Evolutionary conservation across 192 early-diverging fungal genomes (phyloP).

Genomic region (Umbelopsis vinacea): DNA sequence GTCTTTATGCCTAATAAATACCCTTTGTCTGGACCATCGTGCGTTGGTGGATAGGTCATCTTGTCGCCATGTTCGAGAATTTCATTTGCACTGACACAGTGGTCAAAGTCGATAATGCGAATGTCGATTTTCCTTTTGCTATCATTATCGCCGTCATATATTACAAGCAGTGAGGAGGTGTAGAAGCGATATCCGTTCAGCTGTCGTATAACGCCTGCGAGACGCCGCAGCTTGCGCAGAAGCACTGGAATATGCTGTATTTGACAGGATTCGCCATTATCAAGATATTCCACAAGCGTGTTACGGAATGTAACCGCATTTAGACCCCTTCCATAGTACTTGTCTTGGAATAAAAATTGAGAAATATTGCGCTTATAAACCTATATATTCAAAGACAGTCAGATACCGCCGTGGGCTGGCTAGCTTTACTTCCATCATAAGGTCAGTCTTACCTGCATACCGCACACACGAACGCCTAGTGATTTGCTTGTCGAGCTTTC

Average conservation of each 20-base stretch:
- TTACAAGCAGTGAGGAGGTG: slow-evolving; percentile 83
- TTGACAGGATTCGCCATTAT: slow-evolving; percentile 79
- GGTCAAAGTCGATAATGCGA: slow-evolving; percentile 97
- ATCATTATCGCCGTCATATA: slow-evolving; percentile 82
- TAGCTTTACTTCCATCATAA: background rate
- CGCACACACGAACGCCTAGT: slow-evolving; percentile 94
- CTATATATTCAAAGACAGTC: slow-evolving; percentile 1
- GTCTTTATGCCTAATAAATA: slow-evolving; percentile 80
- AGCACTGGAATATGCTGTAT: slow-evolving; percentile 83
- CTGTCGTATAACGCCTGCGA: slow-evolving; percentile 76
- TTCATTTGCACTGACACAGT: slow-evolving; percentile 72
- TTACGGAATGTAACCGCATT: slow-evolving; percentile 78
- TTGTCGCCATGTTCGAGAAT: slow-evolving; percentile 4
- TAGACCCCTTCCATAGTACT: slow-evolving; percentile 93
- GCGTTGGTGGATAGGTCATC: slow-evolving; percentile 47
- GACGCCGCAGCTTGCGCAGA: slow-evolving; percentile 70
- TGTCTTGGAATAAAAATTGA: slow-evolving; percentile 87
- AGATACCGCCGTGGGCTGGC: background rate
- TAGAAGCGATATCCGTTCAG: slow-evolving; percentile 91
- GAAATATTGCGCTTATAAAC: slow-evolving; percentile 29
- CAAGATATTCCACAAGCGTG: slow-evolving; percentile 80
- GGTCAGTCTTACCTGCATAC: slow-evolving; percentile 84
- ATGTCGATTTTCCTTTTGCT: slow-evolving; percentile 65
- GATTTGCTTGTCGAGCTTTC: slow-evolving; percentile 88
- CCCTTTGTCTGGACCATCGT: slow-evolving; percentile 71